Evolutionary conservation across 805 yeast genomes (phyloP), one percentile per base, ranked within the genome.

Genomic region (Yarrowia keelungensis): DNA sequence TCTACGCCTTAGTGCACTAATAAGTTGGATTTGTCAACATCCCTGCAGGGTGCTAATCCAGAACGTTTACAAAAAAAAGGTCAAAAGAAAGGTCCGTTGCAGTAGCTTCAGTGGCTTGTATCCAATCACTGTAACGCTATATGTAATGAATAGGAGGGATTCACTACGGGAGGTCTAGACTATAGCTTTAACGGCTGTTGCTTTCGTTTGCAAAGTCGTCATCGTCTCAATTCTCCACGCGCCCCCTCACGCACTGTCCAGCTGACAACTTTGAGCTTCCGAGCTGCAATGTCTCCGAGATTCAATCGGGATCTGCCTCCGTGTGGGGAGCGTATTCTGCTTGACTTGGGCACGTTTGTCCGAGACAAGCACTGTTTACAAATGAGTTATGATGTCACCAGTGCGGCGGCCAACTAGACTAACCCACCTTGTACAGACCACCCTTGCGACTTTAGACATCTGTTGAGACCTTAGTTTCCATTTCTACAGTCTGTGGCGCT

Each of bases 211-310:
- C 32, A 26, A 26, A 26, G 32, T 26, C 32, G 32, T 26, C 32
- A 26, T 26, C 32, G 32, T 26, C 32, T 26, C 32, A 3, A 26
- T 26, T 5, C 32, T 26, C 32, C 32, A 26, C 32, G 32, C 32
- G 32, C 32, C 32, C 32, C 32, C 32, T 26, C 32, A 38, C 39
- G 39, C 39, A 38, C 10, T 38, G 53, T 26, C 53, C 53, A 26
- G 53, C 53, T 47, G 53, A 47, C 53, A 47, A 47, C 53, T 47
- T 47, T 47, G 53, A 47, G 53, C 53, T 47, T 47, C 16, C 36
- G 36, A 19, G 11, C 11, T 16, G n/a, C 9, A 12, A 8, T 7
- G 39, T 38, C 50, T 47, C 53, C 53, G 53, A 14, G 16, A 8
- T 26, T 47, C 19, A 3, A 15, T 26, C 53, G 53, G 53, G 12